A percentile compares a stretch with the other conserved stretches of the same genome.
phyloP scores from a whole-genome alignment of 2,329 filamentous ascomycete species.

The Cyclaneusma minus region DNA sequence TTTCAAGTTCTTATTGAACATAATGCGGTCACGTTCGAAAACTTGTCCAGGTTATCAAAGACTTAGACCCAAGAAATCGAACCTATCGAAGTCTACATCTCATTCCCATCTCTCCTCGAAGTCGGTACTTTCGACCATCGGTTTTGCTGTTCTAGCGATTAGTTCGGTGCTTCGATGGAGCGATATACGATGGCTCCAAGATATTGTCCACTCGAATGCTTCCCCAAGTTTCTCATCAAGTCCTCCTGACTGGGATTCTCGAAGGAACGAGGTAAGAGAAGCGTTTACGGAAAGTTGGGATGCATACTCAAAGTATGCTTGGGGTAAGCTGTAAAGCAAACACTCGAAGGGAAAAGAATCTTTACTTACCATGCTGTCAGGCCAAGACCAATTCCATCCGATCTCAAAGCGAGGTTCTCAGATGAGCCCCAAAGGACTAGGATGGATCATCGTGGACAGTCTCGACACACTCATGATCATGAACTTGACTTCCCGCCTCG shows the following conservation, averaged over 20 bases:
- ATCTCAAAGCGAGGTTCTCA: slow-evolving; percentile 62
- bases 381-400: slow-evolving; percentile 78
- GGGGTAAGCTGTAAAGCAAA: slow-evolving; percentile 48
- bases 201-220: no score
- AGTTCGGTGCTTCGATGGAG: no score
- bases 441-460: slow-evolving; percentile 96
- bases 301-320: slow-evolving; percentile 81
- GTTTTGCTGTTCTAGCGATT: no score
- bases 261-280: slow-evolving; percentile 71
- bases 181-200: no score
- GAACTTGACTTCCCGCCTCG: slow-evolving; percentile 79
- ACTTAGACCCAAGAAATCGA: no score
- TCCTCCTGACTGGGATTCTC: slow-evolving; percentile 70
- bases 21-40: no score
- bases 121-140: no score
- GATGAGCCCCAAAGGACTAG: slow-evolving; percentile 80
- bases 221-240: no score
- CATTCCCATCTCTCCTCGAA: no score
- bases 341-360: slow-evolving; percentile 1
- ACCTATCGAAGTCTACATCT: no score
- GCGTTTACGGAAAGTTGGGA: slow-evolving; percentile 88
- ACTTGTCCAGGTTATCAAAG: no score
- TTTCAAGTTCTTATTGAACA: no score
- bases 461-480: slow-evolving; percentile 96
- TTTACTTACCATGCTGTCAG: slow-evolving; percentile 24